Conservation (phyloP, 2,329 filamentous ascomycete genomes). For the Penicillium sp. region DNA sequence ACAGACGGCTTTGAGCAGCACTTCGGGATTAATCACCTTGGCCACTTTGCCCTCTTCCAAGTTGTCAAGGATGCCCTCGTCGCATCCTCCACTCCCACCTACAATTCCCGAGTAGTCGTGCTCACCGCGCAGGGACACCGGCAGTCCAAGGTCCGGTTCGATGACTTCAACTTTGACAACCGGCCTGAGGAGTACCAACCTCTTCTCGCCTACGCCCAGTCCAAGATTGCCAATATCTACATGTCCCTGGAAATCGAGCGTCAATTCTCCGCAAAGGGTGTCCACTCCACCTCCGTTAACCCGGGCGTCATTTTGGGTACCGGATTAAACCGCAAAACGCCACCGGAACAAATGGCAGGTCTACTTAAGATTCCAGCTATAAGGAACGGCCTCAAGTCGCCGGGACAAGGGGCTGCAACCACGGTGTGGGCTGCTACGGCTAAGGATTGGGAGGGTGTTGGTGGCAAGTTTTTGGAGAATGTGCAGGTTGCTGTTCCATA, state of each 20-base stretch:
- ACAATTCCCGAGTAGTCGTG: constrained; percentile 8
- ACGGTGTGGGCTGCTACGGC: constrained; percentile 34
- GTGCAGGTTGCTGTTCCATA: constrained; percentile 20
- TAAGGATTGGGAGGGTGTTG: constrained; percentile 27
- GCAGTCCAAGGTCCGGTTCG: constrained; percentile 9
- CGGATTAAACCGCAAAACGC: constrained; percentile 4
- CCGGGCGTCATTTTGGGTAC: constrained; percentile 1
- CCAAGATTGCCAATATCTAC: constrained; percentile 4
- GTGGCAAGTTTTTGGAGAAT: constrained; percentile 33
- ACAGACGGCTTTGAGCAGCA: constrained; percentile 14
- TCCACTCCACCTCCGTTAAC: constrained; percentile 4
- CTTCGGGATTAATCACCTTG: constrained; percentile 13
- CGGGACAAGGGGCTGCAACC: constrained; percentile 25
- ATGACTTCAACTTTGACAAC: constrained; percentile 11
- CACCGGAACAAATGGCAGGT: constrained; percentile 2
- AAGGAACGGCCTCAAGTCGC: not conserved
- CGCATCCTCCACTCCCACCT: constrained; percentile 1
- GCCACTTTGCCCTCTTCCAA: constrained; percentile 12
- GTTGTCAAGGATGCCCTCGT: constrained; percentile 11
- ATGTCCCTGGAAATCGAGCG: constrained; percentile 1
- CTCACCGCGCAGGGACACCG: constrained; percentile 10
- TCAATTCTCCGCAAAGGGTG: not conserved
- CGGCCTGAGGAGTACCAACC: constrained; percentile 9
- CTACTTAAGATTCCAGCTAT: not conserved
- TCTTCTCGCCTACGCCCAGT: constrained; percentile 2